Percentiles rank a stretch among this genome's conserved stretches.
phyloP scores from a whole-genome alignment of 208 protist species.

The Vickermania spadyakhi region DNA sequence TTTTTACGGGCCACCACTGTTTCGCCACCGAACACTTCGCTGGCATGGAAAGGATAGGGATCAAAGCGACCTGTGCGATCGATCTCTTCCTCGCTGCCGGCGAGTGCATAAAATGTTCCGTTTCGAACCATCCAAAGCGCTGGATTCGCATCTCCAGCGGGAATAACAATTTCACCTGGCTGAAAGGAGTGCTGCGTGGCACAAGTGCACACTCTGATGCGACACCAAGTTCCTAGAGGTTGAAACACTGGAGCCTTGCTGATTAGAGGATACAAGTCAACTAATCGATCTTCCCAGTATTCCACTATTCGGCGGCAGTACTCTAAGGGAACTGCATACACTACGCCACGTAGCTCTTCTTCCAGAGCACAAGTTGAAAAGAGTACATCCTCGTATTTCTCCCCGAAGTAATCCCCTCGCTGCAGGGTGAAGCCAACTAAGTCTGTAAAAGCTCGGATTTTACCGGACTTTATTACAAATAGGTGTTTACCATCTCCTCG shows the following conservation, averaged over 20 bases:
- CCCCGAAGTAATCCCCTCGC: conserved; percentile 65
- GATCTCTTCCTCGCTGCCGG: conserved; percentile 17
- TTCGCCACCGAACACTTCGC: conserved; percentile 57
- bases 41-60: conserved; percentile 14
- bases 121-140: conserved; percentile 26
- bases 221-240: conserved; percentile 33
- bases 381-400: conserved; percentile 32
- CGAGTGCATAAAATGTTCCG: conserved; percentile 27
- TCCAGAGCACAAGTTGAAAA: conserved; percentile 25
- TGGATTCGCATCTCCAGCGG: conserved; percentile 16
- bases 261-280: conserved; percentile 14
- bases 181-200: conserved; percentile 2
- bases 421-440: conserved; percentile 24
- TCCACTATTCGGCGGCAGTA: conserved; percentile 16
- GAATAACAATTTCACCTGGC: conserved; percentile 19
- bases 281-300: conserved; percentile 27
- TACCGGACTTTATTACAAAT: conserved; percentile 57
- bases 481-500: conserved; percentile 52
- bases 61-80: conserved; percentile 22
- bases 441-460: conserved; percentile 24
- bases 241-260: conserved; percentile 35
- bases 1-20: conserved; percentile 24
- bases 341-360: conserved; percentile 43
- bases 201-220: conserved; percentile 43
- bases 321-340: conserved; percentile 47